Evolutionary conservation across 176 grass and related monocot genomes (phyloP), one percentile per base, ranked within the genome.

Genomic region (Juncus inflexus): DNA sequence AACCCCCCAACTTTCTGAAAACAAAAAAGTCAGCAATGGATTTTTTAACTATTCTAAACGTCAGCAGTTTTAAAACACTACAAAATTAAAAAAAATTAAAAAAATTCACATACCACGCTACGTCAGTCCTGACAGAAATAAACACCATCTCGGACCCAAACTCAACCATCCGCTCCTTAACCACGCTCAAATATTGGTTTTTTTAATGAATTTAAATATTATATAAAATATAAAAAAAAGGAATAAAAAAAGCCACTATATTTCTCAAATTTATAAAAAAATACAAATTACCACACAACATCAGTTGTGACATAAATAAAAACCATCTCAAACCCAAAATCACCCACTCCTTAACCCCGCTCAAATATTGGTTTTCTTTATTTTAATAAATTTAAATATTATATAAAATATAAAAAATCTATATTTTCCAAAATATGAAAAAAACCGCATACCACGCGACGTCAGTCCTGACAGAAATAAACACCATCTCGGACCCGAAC

Each of bases 151-250:
- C 66, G 68, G 66, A 75, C 11, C 89, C 81, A 79, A 84, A 92
- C 16, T 92, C 84, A 43, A 92, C 69, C 79, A 92, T 51, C 84
- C 84, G 87, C 53, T 87, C 84, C 63, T 87, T 92, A 58, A 92
- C 73, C 47, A 75, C 77, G 37, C 81, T 87, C 52, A 91, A 37
- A 82, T 82, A 87, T 80, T 65, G 68, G 70, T 28, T 28, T 28
- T 28, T 28, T 0, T 28, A 28, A 28, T 28, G 19, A 28, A 28
- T 28, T 28, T 28, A 28, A 28, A 28, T 28, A 28, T 28, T 28
- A 28, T 28, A 28, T 28, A 28, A 28, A 28, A 28, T 28, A 28
- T 28, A 28, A 28, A 28, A 28, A 28, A 28, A 28, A 1, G 19
- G 1, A 28, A 1, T 28, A 28, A 28, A 28, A 28, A 28, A 28